Evolutionary conservation across 768 basidiomycete genomes (phyloP).

Genomic region (Xerocomellus dryophilus): DNA sequence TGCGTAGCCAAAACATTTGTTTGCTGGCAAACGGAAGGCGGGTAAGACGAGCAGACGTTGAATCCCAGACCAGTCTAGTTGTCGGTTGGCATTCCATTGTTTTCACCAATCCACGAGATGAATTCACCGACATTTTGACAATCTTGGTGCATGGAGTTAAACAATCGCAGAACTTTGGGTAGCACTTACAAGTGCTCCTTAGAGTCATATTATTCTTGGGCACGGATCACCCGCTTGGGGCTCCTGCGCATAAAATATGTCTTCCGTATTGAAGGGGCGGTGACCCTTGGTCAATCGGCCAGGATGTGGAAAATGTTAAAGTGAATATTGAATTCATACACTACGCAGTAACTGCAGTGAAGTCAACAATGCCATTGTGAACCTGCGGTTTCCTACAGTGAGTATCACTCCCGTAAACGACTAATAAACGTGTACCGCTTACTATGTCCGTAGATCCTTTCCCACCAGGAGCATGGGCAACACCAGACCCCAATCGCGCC

Average conservation of each 20-base stretch:
- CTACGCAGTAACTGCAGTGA: neutral
- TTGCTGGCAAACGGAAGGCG: constrained; percentile 77
- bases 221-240: neutral
- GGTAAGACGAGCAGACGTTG: constrained; percentile 81
- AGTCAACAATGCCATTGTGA: no score
- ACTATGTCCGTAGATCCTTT: neutral
- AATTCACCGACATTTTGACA: neutral
- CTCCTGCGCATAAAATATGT: neutral
- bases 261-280: neutral
- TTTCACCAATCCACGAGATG: constrained; percentile 1
- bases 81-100: constrained; percentile 3
- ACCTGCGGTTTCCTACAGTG: neutral
- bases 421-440: neutral
- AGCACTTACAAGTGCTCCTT: neutral
- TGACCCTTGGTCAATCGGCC: neutral
- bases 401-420: neutral
- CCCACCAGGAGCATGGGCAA: neutral
- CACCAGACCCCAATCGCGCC: neutral
- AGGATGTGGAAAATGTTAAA: neutral
- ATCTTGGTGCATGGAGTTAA: neutral
- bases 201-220: neutral
- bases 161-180: neutral
- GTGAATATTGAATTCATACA: neutral
- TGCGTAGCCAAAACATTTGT: constrained; percentile 79
- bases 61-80: constrained; percentile 14